Evolutionary conservation across 495 filamentous ascomycete genomes (phyloP), one percentile per base, ranked within the genome.

Genomic region (Pyronema domesticum): DNA sequence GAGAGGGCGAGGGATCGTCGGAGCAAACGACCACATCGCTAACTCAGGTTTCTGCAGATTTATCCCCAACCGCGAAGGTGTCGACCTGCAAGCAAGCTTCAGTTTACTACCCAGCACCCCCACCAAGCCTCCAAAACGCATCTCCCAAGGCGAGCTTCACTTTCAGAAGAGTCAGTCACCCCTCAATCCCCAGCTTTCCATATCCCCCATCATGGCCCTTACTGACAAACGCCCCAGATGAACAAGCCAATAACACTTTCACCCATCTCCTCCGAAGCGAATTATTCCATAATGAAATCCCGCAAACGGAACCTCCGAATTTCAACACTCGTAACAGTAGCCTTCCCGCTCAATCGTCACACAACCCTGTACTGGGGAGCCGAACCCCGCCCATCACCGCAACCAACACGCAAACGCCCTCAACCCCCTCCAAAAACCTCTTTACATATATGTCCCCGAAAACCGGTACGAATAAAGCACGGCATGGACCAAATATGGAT

Each of bases 341-440:
- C 23, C 23, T 30, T 30, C 23, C 23, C 23, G 56, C 56, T 13
- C 34, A 23, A 43, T 30, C 37, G 74, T 74, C 49, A 76, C 74
- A 53, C 77, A 80, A 58, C 17, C n/a, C 45, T 19, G 9, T 76
- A 39, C 77, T 78, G 58, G 80, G 86, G 63, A 79, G 80, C 18
- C 82, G 78, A 49, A 76, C 85, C 60, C 82, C 86, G 37, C 80
- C 82, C 55, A 94, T 88, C 8, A 86, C 89, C 33, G 86, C 91
- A 6, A 79, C 73, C 36, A 80, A 80, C 62, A 69, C 75, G 19
- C 73, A 78, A 10, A 94, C 87, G 3, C 91, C 93, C 0, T 89
- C 88, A 4, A 96, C 91, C 7, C 91, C 91, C 3, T 87, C 94
- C 66, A 96, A 95, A 71, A 96, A 95, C 63, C 78, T 98, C 37